Conservation (phyloP, 164 flowering plant genomes). For the Liriodendron chinense region DNA sequence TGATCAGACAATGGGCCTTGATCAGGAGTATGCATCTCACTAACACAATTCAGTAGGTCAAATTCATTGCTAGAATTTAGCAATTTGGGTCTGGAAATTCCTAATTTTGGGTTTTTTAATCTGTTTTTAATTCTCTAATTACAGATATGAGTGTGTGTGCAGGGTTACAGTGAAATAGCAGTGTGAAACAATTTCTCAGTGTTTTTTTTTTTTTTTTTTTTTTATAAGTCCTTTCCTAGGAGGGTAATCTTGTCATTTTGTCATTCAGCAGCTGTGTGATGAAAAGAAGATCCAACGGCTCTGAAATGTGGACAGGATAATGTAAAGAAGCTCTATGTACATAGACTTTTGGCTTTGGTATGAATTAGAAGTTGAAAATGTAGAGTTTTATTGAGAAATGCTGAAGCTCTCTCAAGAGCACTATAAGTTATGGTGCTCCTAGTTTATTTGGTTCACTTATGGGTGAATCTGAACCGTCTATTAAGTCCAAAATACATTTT, state of each 20-base stretch:
- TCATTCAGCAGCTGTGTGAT: neutral
- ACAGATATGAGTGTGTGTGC: neutral
- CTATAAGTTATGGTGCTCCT: no score
- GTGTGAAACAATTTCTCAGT: neutral
- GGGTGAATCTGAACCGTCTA: neutral
- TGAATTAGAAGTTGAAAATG: neutral
- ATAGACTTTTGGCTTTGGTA: neutral
- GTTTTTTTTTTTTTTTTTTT: neutral
- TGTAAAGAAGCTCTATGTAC: neutral
- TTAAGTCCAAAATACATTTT: no score
- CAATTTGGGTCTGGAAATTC: no score
- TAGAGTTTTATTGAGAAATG: neutral
- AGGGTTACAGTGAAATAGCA: neutral
- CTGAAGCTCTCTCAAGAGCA: neutral
- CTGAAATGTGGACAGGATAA: neutral
- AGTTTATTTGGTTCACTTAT: neutral
- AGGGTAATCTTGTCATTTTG: neutral
- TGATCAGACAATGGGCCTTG: conserved; percentile 7
- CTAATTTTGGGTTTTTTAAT: neutral
- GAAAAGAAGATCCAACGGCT: neutral
- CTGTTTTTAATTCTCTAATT: no score
- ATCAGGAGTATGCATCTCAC: neutral
- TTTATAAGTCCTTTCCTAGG: neutral
- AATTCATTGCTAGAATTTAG: neutral
- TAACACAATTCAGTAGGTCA: neutral